Percentiles rank a stretch among this genome's conserved stretches.
phyloP scores from a whole-genome alignment of 345 rosid genomes.

The Trapa bicornis region DNA sequence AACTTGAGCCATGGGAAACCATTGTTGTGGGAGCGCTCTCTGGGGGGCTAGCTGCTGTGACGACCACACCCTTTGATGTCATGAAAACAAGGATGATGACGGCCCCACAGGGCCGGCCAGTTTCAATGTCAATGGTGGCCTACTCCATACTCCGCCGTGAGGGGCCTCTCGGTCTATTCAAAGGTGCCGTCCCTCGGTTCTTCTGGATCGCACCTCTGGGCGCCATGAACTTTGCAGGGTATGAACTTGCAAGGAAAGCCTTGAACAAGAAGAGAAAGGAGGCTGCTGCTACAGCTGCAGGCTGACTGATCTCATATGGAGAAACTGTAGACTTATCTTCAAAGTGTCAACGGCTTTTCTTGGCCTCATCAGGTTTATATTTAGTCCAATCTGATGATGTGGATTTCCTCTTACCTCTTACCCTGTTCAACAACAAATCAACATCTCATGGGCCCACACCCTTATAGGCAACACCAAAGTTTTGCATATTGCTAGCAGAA shows the following conservation, averaged over 20 bases:
- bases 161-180: conserved; percentile 89
- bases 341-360: too few relatives aligned
- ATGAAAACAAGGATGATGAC: conserved; percentile 99
- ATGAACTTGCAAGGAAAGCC: conserved; percentile 82
- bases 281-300: neutral
- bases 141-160: conserved; percentile 68
- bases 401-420: neutral
- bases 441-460: neutral
- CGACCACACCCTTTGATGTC: conserved; percentile 91
- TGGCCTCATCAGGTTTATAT: neutral
- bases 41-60: conserved; percentile 85
- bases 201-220: conserved; percentile 99
- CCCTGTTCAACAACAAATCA: neutral
- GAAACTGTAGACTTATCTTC: conserved; percentile 10
- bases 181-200: conserved; percentile 90
- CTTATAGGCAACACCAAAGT: neutral
- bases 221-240: conserved; percentile 99
- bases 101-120: conserved; percentile 59
- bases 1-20: conserved; percentile 90
- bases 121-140: conserved; percentile 67
- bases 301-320: conserved; percentile 16
- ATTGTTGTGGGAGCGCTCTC: conserved; percentile 81
- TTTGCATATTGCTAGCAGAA: neutral
- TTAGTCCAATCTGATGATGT: neutral
- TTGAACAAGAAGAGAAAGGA: conserved; percentile 52